Evolutionary conservation across 768 basidiomycete genomes (phyloP).

Genomic region (Saitozyma sp.): DNA sequence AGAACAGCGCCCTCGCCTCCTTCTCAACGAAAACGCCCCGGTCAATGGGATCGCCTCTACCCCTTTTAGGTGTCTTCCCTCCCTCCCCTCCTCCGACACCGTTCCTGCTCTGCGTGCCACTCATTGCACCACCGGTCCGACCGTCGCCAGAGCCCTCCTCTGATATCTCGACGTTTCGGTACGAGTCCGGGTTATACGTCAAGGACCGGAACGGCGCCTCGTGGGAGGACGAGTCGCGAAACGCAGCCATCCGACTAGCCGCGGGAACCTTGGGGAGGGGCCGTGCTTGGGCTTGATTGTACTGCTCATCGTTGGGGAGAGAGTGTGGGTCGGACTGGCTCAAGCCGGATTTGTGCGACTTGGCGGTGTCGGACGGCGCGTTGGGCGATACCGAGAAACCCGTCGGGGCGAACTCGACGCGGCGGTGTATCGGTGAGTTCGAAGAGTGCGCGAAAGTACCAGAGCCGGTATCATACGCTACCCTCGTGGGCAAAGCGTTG

Average conservation of each 20-base stretch:
- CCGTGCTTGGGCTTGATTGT: constrained; percentile 2
- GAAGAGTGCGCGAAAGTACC: background rate
- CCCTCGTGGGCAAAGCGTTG: background rate
- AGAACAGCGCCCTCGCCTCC: constrained; percentile 12
- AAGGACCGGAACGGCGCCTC: constrained; percentile 20
- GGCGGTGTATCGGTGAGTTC: background rate
- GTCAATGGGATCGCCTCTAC: constrained; percentile 17
- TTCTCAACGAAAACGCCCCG: constrained; percentile 8
- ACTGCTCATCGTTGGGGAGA: background rate
- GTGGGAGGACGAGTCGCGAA: constrained; percentile 11
- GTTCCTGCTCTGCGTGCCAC: background rate
- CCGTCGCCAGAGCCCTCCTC: constrained; percentile 1
- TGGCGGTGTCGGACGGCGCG: background rate
- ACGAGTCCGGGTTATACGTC: constrained; percentile 19
- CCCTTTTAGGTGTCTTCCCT: constrained; percentile 9
- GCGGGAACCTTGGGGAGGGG: constrained; percentile 7
- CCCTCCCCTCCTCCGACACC: background rate
- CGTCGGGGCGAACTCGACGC: background rate
- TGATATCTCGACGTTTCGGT: constrained; percentile 9
- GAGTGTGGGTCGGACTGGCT: background rate
- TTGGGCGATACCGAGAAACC: constrained; percentile 4
- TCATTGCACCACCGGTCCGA: background rate
- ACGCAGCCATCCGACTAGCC: constrained; percentile 13
- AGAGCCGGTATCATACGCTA: background rate
- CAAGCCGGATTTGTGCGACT: background rate